phyloP scores from a whole-genome alignment of 805 yeast species.

The Metschnikowia similis region DNA sequence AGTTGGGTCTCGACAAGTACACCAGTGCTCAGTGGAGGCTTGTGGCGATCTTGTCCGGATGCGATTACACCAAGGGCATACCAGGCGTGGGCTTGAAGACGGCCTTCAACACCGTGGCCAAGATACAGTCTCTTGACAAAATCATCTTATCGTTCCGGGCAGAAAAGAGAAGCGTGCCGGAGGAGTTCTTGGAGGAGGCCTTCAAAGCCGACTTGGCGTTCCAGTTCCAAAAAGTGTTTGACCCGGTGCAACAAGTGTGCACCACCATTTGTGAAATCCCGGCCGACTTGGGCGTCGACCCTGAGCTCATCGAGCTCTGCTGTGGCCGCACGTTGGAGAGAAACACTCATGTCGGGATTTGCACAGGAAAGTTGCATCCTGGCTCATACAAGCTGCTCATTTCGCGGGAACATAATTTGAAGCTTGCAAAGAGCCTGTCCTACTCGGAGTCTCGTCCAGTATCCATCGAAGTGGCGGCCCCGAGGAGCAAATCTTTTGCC shows the following conservation, averaged over 20 bases:
- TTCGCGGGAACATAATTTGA: constrained; percentile 43
- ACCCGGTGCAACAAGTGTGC: constrained; percentile 51
- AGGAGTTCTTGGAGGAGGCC: constrained; percentile 55
- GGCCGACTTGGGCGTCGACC: constrained; percentile 33
- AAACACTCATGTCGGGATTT: constrained; percentile 50
- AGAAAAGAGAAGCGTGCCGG: constrained; percentile 61
- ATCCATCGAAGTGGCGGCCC: not conserved
- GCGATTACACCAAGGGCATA: constrained; percentile 91
- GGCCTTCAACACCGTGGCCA: constrained; percentile 59
- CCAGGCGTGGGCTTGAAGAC: constrained; percentile 75
- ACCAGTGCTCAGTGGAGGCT: constrained; percentile 58
- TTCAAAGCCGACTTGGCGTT: constrained; percentile 73
- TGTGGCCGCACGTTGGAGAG: constrained; percentile 45
- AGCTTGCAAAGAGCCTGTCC: constrained; percentile 13
- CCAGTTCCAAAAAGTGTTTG: constrained; percentile 78
- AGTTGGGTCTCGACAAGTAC: constrained; percentile 49
- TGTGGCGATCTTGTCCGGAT: constrained; percentile 88
- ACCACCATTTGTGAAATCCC: constrained; percentile 59
- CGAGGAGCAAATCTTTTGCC: constrained; percentile 8
- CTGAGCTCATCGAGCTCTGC: constrained; percentile 39
- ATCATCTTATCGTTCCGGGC: constrained; percentile 53
- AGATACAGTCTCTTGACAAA: constrained; percentile 48
- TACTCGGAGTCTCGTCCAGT: not conserved
- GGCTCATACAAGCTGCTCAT: constrained; percentile 44
- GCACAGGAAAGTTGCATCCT: constrained; percentile 68